These are phyloP conservation scores for Colletotrichum nymphaeae DNA, from an alignment of 2,329 filamentous ascomycete species.

Conservation along the genomic window DNA sequence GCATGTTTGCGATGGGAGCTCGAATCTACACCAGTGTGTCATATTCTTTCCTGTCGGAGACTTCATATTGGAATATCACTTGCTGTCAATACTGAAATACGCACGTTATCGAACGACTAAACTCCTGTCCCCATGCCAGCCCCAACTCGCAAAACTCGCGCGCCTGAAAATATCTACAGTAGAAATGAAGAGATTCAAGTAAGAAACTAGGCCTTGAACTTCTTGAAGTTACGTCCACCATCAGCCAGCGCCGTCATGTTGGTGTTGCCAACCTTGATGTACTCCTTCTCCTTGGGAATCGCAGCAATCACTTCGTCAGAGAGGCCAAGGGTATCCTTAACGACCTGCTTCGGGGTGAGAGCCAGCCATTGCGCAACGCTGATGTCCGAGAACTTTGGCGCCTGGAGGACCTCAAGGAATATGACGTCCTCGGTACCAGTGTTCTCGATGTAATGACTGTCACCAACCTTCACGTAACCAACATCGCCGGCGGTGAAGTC, in stretches of 20 bases:
- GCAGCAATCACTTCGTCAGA: slow-evolving; percentile 48
- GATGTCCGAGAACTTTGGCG: slow-evolving; percentile 63
- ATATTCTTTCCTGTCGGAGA: too few species aligned
- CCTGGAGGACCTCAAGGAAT: slow-evolving; percentile 70
- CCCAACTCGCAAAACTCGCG: not conserved
- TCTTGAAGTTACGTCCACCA: slow-evolving; percentile 10
- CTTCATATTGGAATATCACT: not conserved
- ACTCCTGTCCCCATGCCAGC: not conserved
- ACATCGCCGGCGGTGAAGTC: slow-evolving; percentile 71
- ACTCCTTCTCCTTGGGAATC: slow-evolving; percentile 54
- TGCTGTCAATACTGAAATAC: not conserved
- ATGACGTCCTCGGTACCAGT: slow-evolving; percentile 67
- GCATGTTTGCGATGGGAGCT: too few species aligned
- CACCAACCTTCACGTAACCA: slow-evolving; percentile 66
- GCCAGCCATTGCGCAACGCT: slow-evolving; percentile 69
- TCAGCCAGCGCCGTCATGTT: slow-evolving; percentile 47
- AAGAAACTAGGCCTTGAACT: not conserved
- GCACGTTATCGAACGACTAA: not conserved
- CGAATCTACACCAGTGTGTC: too few species aligned
- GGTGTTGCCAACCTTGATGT: slow-evolving; percentile 53
- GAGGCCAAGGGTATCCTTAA: slow-evolving; percentile 65
- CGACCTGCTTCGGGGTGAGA: slow-evolving; percentile 66
- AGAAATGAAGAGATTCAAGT: not conserved
- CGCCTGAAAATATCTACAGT: not conserved
- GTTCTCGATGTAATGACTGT: slow-evolving; percentile 72